Evolutionary conservation across 2,329 filamentous ascomycete species (phyloP).

Genomic region (Neofusicoccum laricinum): DNA sequence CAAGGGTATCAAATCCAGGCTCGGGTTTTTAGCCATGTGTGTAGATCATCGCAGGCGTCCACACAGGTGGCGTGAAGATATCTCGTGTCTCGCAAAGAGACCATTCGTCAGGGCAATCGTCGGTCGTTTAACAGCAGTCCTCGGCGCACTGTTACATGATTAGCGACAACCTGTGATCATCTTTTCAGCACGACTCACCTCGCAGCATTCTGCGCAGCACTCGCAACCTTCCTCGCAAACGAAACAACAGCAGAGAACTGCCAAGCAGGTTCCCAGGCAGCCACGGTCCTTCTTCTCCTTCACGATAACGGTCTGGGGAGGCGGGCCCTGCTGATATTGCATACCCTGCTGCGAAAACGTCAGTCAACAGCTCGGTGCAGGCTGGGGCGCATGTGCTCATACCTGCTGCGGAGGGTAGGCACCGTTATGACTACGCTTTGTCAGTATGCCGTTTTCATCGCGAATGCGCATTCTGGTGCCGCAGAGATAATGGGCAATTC

Average conservation of each 20-base stretch:
- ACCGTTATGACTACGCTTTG: background rate
- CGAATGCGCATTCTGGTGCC: background rate
- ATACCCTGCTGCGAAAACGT: constrained; percentile 33
- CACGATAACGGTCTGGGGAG: constrained; percentile 35
- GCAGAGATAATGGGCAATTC: constrained; percentile 23
- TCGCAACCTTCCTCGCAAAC: constrained; percentile 63
- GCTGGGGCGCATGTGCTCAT: background rate
- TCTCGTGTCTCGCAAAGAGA: background rate
- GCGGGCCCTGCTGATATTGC: constrained; percentile 51
- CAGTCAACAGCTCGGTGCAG: background rate
- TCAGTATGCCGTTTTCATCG: background rate
- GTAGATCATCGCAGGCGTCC: background rate
- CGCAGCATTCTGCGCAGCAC: constrained; percentile 62
- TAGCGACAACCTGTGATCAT: constrained; percentile 11
- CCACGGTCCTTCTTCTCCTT: constrained; percentile 50
- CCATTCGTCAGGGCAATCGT: background rate
- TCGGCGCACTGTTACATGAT: constrained; percentile 25
- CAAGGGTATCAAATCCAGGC: constrained; percentile 15
- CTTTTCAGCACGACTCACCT: constrained; percentile 39
- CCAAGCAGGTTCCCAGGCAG: constrained; percentile 53
- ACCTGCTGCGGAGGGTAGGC: background rate
- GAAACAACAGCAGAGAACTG: constrained; percentile 61
- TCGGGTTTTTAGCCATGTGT: background rate
- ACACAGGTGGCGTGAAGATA: background rate
- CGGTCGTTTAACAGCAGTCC: constrained; percentile 29